phyloP scores from a whole-genome alignment of 495 filamentous ascomycete species.

The Tirmania nivea region DNA sequence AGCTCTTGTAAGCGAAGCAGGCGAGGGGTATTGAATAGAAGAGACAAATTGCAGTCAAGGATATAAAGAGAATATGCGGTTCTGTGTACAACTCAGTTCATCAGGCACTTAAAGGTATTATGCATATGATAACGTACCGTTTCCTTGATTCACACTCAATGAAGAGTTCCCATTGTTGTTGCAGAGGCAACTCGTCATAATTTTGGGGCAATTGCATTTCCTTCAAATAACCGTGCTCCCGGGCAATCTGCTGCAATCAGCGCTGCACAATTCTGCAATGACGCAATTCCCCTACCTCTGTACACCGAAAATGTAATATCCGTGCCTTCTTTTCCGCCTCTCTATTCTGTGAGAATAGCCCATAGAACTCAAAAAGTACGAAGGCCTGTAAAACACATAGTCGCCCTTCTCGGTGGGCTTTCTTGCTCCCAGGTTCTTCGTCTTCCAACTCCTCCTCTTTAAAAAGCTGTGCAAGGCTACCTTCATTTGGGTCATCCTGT shows the following conservation, averaged over 20 bases:
- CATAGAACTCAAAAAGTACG: constrained; percentile 13
- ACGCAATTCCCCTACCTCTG: constrained; percentile 8
- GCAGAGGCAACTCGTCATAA: constrained; percentile 7
- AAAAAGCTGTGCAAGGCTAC: background rate
- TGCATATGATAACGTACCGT: constrained; percentile 4
- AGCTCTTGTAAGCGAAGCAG: constrained; percentile 11
- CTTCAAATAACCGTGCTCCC: constrained; percentile 12
- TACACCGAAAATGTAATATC: constrained; percentile 8
- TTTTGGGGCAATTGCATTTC: constrained; percentile 5
- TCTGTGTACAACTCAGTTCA: constrained; percentile 2
- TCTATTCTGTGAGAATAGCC: constrained; percentile 12
- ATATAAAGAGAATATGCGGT: constrained; percentile 12
- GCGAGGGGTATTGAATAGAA: constrained; percentile 13
- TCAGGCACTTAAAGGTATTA: background rate
- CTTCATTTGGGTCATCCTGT: constrained; percentile 6
- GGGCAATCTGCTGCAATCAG: constrained; percentile 8
- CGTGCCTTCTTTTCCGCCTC: constrained; percentile 15
- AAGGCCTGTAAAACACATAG: constrained; percentile 14
- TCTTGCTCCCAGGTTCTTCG: constrained; percentile 3
- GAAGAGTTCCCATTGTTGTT: constrained; percentile 16
- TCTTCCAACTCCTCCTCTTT: constrained; percentile 2
- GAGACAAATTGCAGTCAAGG: constrained; percentile 12
- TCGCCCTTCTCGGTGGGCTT: constrained; percentile 9
- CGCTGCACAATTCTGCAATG: background rate
- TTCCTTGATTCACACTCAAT: constrained; percentile 16